Conservation (phyloP, 768 basidiomycete genomes). For the Serpula lacrymans region DNA sequence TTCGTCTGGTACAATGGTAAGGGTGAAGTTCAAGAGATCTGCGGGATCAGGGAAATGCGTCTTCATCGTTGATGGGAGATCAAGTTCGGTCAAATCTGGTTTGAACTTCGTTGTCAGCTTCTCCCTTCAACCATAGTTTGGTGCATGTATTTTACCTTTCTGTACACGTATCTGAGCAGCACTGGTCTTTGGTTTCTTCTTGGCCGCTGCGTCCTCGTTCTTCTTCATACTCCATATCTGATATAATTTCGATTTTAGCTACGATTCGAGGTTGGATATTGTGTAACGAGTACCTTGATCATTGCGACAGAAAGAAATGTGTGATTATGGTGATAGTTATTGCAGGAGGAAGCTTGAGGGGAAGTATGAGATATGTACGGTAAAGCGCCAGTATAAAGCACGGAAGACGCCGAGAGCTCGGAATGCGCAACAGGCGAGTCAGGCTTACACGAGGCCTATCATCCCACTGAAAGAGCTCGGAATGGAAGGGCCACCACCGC, state of each 20-base stretch:
- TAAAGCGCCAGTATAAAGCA: constrained; percentile 4
- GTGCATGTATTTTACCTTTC: constrained; percentile 63
- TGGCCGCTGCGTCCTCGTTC: constrained; percentile 94
- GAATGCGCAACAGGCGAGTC: background rate
- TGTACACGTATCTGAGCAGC: constrained; percentile 99
- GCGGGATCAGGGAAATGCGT: constrained; percentile 89
- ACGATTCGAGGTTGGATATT: background rate
- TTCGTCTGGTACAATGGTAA: constrained; percentile 96
- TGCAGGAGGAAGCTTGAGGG: constrained; percentile 10
- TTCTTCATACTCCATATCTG: constrained; percentile 99
- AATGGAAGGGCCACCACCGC: too few relatives aligned
- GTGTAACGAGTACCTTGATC: constrained; percentile 38
- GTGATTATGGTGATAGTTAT: constrained; percentile 9
- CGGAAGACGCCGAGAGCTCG: constrained; percentile 29
- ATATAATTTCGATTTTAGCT: constrained; percentile 2
- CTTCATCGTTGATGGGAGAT: constrained; percentile 94
- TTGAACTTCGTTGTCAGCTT: constrained; percentile 3
- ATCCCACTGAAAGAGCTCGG: too few relatives aligned
- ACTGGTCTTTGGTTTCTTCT: constrained; percentile 98
- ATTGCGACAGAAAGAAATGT: constrained; percentile 20
- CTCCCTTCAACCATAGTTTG: constrained; percentile 1
- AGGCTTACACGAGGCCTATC: too few relatives aligned
- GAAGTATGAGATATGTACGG: constrained; percentile 14
- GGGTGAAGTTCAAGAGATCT: constrained; percentile 94
- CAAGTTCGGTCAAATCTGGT: constrained; percentile 92